phyloP scores from a whole-genome alignment of 305 asterid genomes.

The Solanum hybrid region DNA sequence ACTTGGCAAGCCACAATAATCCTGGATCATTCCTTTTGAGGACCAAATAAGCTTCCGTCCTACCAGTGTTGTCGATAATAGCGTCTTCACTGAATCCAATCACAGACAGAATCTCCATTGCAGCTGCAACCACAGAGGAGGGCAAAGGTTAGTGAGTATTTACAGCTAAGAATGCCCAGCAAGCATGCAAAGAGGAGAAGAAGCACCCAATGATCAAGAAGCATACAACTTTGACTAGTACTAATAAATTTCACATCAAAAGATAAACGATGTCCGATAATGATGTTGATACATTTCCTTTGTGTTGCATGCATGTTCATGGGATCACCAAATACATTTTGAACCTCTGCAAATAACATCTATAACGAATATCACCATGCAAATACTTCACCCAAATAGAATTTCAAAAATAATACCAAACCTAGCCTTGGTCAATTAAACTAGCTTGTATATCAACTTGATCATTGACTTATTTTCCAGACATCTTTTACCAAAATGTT shows the following conservation, averaged over 20 bases:
- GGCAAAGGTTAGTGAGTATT: not conserved
- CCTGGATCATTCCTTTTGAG: conserved; percentile 84
- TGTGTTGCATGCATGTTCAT: not conserved
- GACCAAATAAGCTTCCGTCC: conserved; percentile 40
- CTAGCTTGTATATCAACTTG: not conserved
- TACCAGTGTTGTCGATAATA: conserved; percentile 37
- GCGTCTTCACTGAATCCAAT: conserved; percentile 65
- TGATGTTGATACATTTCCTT: not conserved
- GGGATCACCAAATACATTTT: not conserved
- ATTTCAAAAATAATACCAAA: not conserved
- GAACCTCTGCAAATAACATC: not conserved
- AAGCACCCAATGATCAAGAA: not conserved
- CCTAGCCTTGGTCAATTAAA: not conserved
- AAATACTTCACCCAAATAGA: not conserved
- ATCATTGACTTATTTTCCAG: not conserved
- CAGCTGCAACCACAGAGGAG: conserved; percentile 46
- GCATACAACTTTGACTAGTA: not conserved
- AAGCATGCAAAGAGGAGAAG: not conserved
- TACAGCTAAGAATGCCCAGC: not conserved
- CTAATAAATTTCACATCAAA: not conserved
- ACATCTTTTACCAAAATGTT: not conserved
- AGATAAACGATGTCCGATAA: not conserved
- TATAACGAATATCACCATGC: not conserved
- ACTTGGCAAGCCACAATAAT: conserved; percentile 81
- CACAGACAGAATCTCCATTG: conserved; percentile 49